Percentiles rank a stretch among this genome's conserved stretches.
Evolutionary conservation across 2,329 filamentous ascomycete species (phyloP).

Genomic region (Pseudocercospora fijiensis): DNA sequence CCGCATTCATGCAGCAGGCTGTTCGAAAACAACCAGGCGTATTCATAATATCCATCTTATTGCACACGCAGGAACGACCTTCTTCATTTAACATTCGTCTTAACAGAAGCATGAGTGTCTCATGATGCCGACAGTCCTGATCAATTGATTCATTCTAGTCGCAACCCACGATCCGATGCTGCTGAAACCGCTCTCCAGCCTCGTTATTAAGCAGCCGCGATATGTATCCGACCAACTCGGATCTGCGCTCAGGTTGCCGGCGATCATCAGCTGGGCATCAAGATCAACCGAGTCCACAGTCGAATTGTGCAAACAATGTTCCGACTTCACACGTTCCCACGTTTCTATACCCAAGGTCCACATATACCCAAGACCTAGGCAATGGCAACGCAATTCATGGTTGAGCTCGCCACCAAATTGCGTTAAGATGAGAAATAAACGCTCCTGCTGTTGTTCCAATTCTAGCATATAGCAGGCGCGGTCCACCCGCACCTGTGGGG

Average conservation of each 20-base stretch:
- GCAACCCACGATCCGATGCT: background rate
- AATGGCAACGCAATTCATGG: background rate
- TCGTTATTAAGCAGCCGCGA: background rate
- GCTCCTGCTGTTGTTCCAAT: background rate
- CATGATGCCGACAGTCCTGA: background rate
- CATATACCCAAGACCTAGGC: background rate
- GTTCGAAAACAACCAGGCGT: slow-evolving; percentile 5
- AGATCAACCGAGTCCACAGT: background rate
- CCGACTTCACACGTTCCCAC: slow-evolving; percentile 6
- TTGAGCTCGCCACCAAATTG: slow-evolving; percentile 5
- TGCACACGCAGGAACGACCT: slow-evolving; percentile 2
- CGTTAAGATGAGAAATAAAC: slow-evolving; percentile 5
- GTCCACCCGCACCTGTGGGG: slow-evolving; percentile 9
- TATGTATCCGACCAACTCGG: background rate
- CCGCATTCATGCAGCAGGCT: slow-evolving; percentile 2
- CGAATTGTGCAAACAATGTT: background rate
- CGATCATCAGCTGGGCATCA: slow-evolving; percentile 5
- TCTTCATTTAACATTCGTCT: background rate
- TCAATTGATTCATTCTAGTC: background rate
- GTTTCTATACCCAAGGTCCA: background rate
- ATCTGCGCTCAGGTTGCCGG: background rate
- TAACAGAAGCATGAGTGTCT: background rate
- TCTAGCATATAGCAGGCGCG: background rate
- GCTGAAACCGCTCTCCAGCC: background rate
- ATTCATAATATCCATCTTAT: slow-evolving; percentile 1